These are phyloP conservation scores for Sarocladiaceae sp. DNA, from an alignment of 2,329 filamentous ascomycete species.

Conservation along the genomic window DNA sequence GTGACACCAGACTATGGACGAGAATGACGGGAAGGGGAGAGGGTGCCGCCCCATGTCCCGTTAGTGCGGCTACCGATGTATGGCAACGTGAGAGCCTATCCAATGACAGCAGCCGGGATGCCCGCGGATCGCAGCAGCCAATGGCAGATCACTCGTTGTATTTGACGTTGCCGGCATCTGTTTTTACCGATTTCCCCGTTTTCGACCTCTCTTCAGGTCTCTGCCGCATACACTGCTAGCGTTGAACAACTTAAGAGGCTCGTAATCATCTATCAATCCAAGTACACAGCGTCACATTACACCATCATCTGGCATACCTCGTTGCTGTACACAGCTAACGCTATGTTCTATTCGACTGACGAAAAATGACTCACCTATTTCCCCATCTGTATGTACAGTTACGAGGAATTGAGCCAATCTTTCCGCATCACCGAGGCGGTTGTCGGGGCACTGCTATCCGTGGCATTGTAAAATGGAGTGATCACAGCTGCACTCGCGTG, in stretches of 20 bases:
- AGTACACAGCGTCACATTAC: slow-evolving; percentile 25
- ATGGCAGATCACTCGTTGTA: too few species aligned
- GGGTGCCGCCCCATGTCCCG: too few species aligned
- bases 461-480: slow-evolving; percentile 26
- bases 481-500: slow-evolving; percentile 23
- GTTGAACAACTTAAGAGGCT: slow-evolving; percentile 31
- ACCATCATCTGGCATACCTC: slow-evolving; percentile 35
- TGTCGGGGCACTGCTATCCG: slow-evolving; percentile 26
- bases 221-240: slow-evolving; percentile 26
- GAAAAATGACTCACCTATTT: slow-evolving; percentile 27
- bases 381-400: slow-evolving; percentile 31
- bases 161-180: too few species aligned
- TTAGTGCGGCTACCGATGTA: too few species aligned
- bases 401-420: slow-evolving; percentile 26
- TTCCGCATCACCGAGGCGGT: slow-evolving; percentile 30
- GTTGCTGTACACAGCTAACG: slow-evolving; percentile 32
- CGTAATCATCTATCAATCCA: slow-evolving; percentile 27
- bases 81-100: too few species aligned
- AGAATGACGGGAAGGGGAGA: too few species aligned
- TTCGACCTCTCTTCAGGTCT: too few species aligned
- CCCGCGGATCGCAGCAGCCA: too few species aligned
- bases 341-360: slow-evolving; percentile 22
- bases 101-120: too few species aligned
- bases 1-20: too few species aligned
- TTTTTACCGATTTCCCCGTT: too few species aligned